phyloP scores from a whole-genome alignment of 148 eudicot species.

The Chenopodium album region DNA sequence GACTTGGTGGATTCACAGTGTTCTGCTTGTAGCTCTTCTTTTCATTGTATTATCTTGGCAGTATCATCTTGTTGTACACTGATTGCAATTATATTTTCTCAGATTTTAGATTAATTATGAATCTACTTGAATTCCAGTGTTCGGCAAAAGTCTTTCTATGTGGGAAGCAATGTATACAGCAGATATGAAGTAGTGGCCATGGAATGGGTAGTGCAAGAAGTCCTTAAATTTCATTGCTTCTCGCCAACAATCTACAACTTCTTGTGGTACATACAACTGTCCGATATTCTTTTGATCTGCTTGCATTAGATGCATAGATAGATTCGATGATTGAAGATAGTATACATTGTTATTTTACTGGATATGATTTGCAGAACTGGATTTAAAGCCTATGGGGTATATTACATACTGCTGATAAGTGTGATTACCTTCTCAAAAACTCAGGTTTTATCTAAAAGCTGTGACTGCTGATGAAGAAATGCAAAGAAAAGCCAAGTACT shows the following conservation, averaged over 20 bases:
- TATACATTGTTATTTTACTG: background rate
- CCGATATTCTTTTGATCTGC: background rate
- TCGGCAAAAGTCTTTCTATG: constrained; percentile 48
- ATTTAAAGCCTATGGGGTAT: background rate
- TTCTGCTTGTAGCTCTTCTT: background rate
- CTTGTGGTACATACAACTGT: constrained; percentile 53
- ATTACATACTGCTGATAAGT: background rate
- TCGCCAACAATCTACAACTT: constrained; percentile 83
- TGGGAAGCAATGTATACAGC: constrained; percentile 57
- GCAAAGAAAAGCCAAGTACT: constrained; percentile 54
- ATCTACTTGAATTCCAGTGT: constrained; percentile 46
- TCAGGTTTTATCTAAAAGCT: constrained; percentile 93
- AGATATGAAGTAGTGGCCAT: constrained; percentile 91
- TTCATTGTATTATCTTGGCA: background rate
- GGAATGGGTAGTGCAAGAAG: constrained; percentile 97
- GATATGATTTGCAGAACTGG: background rate
- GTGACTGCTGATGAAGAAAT: constrained; percentile 66
- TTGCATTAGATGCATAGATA: background rate
- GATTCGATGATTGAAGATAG: background rate
- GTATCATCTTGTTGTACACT: background rate
- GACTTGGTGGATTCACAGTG: background rate
- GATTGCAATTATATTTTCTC: background rate
- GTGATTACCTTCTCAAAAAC: background rate
- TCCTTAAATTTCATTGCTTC: constrained; percentile 78
- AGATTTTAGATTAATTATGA: constrained; percentile 1